These are phyloP conservation scores for Nitzschia sp. DNA, from an alignment of 108 stramenopile species.

Conservation along the genomic window DNA sequence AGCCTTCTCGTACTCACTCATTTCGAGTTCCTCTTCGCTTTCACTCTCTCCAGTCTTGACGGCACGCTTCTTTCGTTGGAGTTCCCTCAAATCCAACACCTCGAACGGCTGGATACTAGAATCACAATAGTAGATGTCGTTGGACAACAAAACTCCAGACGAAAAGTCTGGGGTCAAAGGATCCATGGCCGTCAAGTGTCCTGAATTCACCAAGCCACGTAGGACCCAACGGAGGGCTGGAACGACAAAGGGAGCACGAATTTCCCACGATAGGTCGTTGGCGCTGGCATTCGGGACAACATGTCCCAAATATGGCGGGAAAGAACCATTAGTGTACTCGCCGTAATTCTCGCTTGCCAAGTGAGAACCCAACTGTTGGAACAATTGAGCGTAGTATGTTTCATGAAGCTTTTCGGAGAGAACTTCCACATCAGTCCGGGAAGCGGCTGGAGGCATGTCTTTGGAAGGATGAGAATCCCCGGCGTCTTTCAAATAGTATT, in stretches of 20 bases:
- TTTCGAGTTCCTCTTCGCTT: constrained; percentile 69
- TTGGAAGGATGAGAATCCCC: background rate
- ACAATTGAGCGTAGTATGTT: constrained; percentile 60
- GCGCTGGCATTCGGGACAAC: constrained; percentile 45
- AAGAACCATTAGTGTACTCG: constrained; percentile 53
- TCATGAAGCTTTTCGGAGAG: constrained; percentile 68
- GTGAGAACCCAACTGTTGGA: constrained; percentile 37
- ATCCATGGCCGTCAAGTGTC: constrained; percentile 70
- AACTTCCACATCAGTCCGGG: constrained; percentile 61
- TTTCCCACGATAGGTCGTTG: constrained; percentile 68
- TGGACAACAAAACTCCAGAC: constrained; percentile 53
- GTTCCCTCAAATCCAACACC: constrained; percentile 62
- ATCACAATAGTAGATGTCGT: constrained; percentile 63
- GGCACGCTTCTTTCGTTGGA: constrained; percentile 51
- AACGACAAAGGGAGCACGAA: constrained; percentile 59
- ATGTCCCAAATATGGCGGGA: constrained; percentile 83
- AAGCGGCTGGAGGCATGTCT: constrained; percentile 13
- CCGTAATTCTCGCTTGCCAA: constrained; percentile 34
- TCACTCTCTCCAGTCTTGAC: constrained; percentile 37
- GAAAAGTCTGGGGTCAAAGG: constrained; percentile 47
- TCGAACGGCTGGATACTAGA: constrained; percentile 51
- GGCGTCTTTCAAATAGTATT: background rate
- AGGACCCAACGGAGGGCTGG: constrained; percentile 83
- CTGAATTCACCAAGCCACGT: constrained; percentile 74
- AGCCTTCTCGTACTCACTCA: constrained; percentile 86